These are phyloP conservation scores for Tricholoma bakamatsutake DNA, from an alignment of 768 basidiomycete species.

Conservation along the genomic window DNA sequence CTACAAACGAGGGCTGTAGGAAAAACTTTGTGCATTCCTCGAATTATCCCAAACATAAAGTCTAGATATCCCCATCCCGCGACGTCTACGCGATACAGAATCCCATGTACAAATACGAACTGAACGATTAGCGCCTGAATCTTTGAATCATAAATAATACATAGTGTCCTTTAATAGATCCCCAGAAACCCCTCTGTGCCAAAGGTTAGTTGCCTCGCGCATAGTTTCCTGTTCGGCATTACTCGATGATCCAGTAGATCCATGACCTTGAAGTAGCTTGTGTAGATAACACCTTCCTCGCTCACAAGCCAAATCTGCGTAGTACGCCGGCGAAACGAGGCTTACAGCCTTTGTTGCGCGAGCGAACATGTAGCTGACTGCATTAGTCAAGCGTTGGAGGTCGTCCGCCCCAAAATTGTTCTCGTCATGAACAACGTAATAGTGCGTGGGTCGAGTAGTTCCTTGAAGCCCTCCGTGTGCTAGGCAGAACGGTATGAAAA, in stretches of 20 bases:
- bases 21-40: too few species aligned
- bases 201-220: constrained; percentile 46
- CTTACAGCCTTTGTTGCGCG: constrained; percentile 87
- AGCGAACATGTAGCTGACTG: constrained; percentile 73
- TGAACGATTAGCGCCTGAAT: background rate
- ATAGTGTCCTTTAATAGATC: constrained; percentile 57
- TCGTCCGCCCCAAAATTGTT: constrained; percentile 62
- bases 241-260: constrained; percentile 27
- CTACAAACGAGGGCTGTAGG: too few species aligned
- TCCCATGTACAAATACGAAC: background rate
- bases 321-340: constrained; percentile 76
- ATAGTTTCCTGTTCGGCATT: constrained; percentile 43
- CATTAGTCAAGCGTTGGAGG: constrained; percentile 65
- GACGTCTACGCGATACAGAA: background rate
- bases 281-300: constrained; percentile 71
- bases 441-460: constrained; percentile 70
- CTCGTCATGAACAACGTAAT: constrained; percentile 79
- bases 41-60: too few species aligned
- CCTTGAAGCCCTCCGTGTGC: constrained; percentile 77
- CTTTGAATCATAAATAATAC: constrained; percentile 56
- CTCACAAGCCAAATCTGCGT: constrained; percentile 65
- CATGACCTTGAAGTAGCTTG: constrained; percentile 55
- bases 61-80: too few species aligned
- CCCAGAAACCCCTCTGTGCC: constrained; percentile 51
- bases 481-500: constrained; percentile 13